Base-by-base conservation (phyloP, 768 basidiomycete species). In the Phylloporus rhodoxanthus region DNA sequence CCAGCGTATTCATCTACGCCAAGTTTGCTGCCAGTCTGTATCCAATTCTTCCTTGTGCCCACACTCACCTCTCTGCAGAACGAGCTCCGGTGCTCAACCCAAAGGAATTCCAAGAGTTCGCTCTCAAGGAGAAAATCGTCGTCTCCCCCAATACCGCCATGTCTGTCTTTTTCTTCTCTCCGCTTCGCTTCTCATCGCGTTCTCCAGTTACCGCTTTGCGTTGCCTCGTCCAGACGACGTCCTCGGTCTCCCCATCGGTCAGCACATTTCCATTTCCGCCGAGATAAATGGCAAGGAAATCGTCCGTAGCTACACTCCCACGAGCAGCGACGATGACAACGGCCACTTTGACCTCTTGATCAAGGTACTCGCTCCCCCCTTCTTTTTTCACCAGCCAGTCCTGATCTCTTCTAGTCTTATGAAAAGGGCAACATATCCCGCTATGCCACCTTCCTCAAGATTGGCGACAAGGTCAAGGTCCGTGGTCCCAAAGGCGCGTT, bases 401-500 rank as follows among this genome's bases (percentile, higher is more conserved):
- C 11, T 44, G 8, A 52, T 38, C 9, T 17, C 32, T 41, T 25
- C 3, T 32, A 96, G 94, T 81, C 91, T 7, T 99, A 99, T 64
- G 95, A 97, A 64, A 86, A 90, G 66, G 96, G 96, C 51, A 98
- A 98, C 75, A 90, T 99, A 65, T 98, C 96, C 9, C 81, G 84
- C 54, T 81, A 90, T 69, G 74, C 98, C 61, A 78, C 81, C 13
- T 71, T 80, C 39, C 80, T 97, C 64, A 91, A 87, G 54, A 76
- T 94, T 36, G 94, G 94, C 52, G 85, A 98, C 72, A 85, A 77
- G 43, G 76, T 96, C 57, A 84, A 82, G 56, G 79, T 98, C 74
- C 95, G 94, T 69, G 96, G 96, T 2, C 96, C 96, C 57, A 97
- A 91, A 72, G 96, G 96, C 49, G 84, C 86, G 66, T 98, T 98